phyloP scores from a whole-genome alignment of 306 rosid species.

The Cicer yamashitae region DNA sequence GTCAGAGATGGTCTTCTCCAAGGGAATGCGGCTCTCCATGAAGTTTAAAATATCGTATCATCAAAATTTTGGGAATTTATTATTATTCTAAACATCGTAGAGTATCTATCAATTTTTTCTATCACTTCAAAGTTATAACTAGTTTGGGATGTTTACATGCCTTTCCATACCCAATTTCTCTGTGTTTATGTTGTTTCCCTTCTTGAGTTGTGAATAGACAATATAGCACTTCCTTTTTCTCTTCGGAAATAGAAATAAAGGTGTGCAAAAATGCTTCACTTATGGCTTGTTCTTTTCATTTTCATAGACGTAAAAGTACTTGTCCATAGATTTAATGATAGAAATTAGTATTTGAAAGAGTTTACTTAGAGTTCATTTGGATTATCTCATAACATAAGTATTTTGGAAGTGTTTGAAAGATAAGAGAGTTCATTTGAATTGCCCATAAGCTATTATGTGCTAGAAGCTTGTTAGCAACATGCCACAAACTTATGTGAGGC shows the following conservation, averaged over 20 bases:
- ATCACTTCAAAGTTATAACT: background rate
- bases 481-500: no score
- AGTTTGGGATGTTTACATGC: background rate
- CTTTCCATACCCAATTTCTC: background rate
- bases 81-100: background rate
- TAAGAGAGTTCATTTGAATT: background rate
- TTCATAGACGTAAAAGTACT: background rate
- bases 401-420: background rate
- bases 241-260: background rate
- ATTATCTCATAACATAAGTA: background rate
- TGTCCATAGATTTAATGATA: background rate
- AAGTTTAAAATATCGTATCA: conserved; percentile 5
- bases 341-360: background rate
- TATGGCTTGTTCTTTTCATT: background rate
- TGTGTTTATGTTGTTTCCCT: background rate
- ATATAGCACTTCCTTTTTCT: background rate
- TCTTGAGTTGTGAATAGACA: background rate
- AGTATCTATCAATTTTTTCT: background rate
- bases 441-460: background rate
- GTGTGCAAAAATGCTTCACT: background rate
- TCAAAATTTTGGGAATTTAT: background rate
- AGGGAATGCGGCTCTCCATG: conserved; percentile 42
- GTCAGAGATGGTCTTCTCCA: conserved; percentile 92
- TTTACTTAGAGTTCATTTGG: background rate
- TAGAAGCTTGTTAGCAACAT: no score